phyloP scores from a whole-genome alignment of 1,284 basidiomycete species.

The Pisolithus thermaeus region DNA sequence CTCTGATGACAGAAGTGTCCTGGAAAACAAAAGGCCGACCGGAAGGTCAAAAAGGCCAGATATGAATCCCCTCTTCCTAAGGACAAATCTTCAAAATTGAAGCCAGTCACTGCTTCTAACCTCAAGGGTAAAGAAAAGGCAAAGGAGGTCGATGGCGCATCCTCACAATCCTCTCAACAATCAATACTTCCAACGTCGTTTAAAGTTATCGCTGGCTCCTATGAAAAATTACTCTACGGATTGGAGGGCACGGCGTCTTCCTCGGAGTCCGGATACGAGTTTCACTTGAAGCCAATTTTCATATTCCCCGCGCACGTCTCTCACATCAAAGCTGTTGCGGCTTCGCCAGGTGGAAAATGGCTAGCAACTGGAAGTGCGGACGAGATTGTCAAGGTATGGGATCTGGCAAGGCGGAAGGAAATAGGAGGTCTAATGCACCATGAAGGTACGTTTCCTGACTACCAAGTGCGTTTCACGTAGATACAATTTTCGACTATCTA shows the following conservation, averaged over 20 bases:
- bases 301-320: conserved; percentile 96
- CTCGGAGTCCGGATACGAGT: conserved; percentile 31
- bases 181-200: conserved; percentile 52
- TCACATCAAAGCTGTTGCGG: conserved; percentile 85
- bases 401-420: conserved; percentile 84
- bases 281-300: conserved; percentile 77
- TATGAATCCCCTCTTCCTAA: conserved; percentile 14
- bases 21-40: conserved; percentile 14
- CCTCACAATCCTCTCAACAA: conserved; percentile 1
- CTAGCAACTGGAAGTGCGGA: conserved; percentile 92
- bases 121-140: conserved; percentile 21
- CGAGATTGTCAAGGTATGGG: conserved; percentile 98
- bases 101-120: neutral
- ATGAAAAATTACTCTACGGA: conserved; percentile 94
- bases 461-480: neutral
- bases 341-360: conserved; percentile 91
- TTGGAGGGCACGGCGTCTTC: conserved; percentile 62
- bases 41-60: conserved; percentile 20
- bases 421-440: conserved; percentile 92
- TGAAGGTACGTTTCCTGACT: conserved; percentile 58
- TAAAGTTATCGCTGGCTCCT: conserved; percentile 86
- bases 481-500: conserved; percentile 11
- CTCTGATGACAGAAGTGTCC: conserved; percentile 15
- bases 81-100: conserved; percentile 3
- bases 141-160: conserved; percentile 7